These are phyloP conservation scores for Candida silvicultrix DNA, from an alignment of 805 yeast species.

Conservation along the genomic window DNA sequence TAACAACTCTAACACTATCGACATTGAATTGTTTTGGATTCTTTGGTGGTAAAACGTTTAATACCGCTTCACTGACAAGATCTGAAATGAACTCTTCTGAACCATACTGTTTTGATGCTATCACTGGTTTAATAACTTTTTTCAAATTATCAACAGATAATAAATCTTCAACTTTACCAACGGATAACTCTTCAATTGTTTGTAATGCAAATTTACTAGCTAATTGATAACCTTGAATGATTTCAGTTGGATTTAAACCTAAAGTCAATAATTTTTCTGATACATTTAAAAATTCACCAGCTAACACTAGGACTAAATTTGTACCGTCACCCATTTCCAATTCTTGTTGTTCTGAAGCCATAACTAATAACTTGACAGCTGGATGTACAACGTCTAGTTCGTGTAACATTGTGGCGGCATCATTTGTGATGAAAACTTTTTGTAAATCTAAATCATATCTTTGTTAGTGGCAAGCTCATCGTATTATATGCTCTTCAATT, in stretches of 20 bases:
- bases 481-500: too few species aligned
- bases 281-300: constrained; percentile 84
- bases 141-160: constrained; percentile 46
- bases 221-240: constrained; percentile 84
- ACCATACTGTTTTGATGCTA: constrained; percentile 92
- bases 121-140: constrained; percentile 78
- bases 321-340: constrained; percentile 97
- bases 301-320: constrained; percentile 83
- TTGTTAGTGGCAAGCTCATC: constrained; percentile 13
- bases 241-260: constrained; percentile 89
- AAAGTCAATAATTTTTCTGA: constrained; percentile 79
- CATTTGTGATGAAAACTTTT: constrained; percentile 85
- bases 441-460: constrained; percentile 40
- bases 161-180: constrained; percentile 56
- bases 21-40: constrained; percentile 69
- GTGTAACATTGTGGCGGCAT: constrained; percentile 95
- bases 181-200: constrained; percentile 58
- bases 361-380: constrained; percentile 89
- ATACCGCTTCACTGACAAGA: constrained; percentile 80
- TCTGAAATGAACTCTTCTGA: constrained; percentile 70
- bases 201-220: constrained; percentile 74
- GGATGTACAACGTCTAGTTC: constrained; percentile 96
- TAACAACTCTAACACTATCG: constrained; percentile 91
- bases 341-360: constrained; percentile 97
- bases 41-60: constrained; percentile 66